phyloP scores from a whole-genome alignment of 2,329 filamentous ascomycete species.

The Claviceps sp. region DNA sequence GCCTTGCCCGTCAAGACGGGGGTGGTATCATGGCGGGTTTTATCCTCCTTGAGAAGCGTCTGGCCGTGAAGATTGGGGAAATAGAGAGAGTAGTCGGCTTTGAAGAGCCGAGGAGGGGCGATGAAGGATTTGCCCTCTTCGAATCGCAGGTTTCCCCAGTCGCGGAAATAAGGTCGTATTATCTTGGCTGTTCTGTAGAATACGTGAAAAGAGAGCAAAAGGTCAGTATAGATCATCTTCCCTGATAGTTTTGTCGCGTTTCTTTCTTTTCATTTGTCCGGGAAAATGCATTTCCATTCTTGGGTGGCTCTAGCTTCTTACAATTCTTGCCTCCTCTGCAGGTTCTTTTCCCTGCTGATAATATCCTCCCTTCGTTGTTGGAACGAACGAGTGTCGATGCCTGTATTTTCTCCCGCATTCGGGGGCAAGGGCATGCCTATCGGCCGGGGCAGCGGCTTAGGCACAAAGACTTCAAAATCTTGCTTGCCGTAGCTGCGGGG shows the following conservation, averaged over 20 bases:
- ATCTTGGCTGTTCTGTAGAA: slow-evolving; percentile 54
- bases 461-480: slow-evolving; percentile 38
- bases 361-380: slow-evolving; percentile 65
- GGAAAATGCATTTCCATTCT: too few species aligned
- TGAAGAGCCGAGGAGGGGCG: slow-evolving; percentile 74
- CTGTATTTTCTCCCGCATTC: slow-evolving; percentile 65
- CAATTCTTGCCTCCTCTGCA: slow-evolving; percentile 64
- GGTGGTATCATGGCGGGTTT: slow-evolving; percentile 54
- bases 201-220: too few species aligned
- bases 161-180: slow-evolving; percentile 83
- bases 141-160: slow-evolving; percentile 74
- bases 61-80: slow-evolving; percentile 84
- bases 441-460: slow-evolving; percentile 51
- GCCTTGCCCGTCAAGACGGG: slow-evolving; percentile 58
- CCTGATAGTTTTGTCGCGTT: too few species aligned
- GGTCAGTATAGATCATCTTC: too few species aligned
- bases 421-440: slow-evolving; percentile 73
- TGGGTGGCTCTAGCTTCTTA: slow-evolving; percentile 22
- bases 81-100: slow-evolving; percentile 67
- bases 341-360: slow-evolving; percentile 72
- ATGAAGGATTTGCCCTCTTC: slow-evolving; percentile 89
- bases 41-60: slow-evolving; percentile 50
- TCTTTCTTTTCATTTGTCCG: neutral
- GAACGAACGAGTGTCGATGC: slow-evolving; percentile 54
- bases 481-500: slow-evolving; percentile 47